Evolutionary conservation across 306 rosid genomes (phyloP), one percentile per base, ranked within the genome.

Genomic region (Hippophae tibetana): DNA sequence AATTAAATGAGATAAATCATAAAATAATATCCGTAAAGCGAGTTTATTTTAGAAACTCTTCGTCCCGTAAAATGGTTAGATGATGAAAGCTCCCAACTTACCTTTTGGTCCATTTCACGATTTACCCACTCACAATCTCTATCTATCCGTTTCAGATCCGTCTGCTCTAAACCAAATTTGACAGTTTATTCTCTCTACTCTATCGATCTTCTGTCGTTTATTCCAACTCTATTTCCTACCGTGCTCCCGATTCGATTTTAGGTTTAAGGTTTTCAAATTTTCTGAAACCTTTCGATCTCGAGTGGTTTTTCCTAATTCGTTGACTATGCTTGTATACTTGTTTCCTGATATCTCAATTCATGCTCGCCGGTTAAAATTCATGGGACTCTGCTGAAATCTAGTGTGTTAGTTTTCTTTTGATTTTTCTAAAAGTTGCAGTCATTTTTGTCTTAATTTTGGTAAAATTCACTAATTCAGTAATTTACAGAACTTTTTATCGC

Each of bases 201-300:
- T 12, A 7, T 48, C 23, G 9, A 8, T 68, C 41, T 25, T 31
- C 63, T 52, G 54, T 52, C 54, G 14, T 63, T 54, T 31, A 68
- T 63, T n/a, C 56, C 58, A 18, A 31, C 58, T 63, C 47, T 10
- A 38, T 7, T 1, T 23, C 54, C 31, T 14, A 13, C 12, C 31
- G 47, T 43, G 25, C 7, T 63, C 14, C 53, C 47, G 4, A 31
- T 52, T 50, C 43, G 14, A 68, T 42, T 73, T 69, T 67, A 73
- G 78, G 73, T 61, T 62, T 73, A 45, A 69, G 65, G 66, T 23
- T 44, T 66, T 14, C 9, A 25, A 26, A 54, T 4, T 23, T 43
- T 41, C 13, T 5, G 46, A 25, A 44, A 7, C n/a, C 3, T 40
- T 51, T 52, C 56, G 53, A 62, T 57, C 67, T 26, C 31, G 3